phyloP scores from a whole-genome alignment of 1,139 yeast species.

The Dujonia santamariae region DNA sequence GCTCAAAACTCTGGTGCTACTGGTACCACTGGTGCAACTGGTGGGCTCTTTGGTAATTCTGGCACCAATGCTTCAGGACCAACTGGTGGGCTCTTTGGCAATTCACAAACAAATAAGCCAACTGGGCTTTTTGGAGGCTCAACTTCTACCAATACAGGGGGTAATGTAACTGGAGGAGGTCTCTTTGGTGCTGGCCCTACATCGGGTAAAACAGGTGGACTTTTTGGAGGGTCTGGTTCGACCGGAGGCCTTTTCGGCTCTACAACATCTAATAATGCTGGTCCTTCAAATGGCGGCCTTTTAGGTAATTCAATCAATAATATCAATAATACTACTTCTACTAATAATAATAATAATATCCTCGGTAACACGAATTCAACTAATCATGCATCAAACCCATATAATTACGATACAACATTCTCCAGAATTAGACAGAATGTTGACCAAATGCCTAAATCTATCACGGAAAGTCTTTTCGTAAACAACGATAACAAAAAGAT shows the following conservation, averaged over 20 bases:
- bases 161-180: no score
- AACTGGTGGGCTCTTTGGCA: constrained; percentile 12
- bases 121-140: no score
- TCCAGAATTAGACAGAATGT: constrained; percentile 1
- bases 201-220: constrained; percentile 8
- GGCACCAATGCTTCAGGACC: constrained; percentile 10
- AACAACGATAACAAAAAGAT: constrained; percentile 11
- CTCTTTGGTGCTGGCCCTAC: constrained; percentile 7
- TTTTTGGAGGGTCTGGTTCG: not conserved
- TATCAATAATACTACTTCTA: constrained; percentile 2
- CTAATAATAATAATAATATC: constrained; percentile 6
- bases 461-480: constrained; percentile 31
- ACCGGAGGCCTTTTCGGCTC: constrained; percentile 10
- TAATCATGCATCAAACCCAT: constrained; percentile 8
- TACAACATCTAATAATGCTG: constrained; percentile 9
- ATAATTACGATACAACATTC: constrained; percentile 8
- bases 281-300: constrained; percentile 11
- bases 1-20: not conserved
- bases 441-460: constrained; percentile 32
- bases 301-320: constrained; percentile 9
- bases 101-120: constrained; percentile 9
- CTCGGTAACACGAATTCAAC: constrained; percentile 12
- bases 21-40: not conserved
- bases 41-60: constrained; percentile 9
- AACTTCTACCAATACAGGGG: no score